Evolutionary conservation across 345 rosid species (phyloP), one percentile per base, ranked within the genome.

Genomic region (Populus euphratica): DNA sequence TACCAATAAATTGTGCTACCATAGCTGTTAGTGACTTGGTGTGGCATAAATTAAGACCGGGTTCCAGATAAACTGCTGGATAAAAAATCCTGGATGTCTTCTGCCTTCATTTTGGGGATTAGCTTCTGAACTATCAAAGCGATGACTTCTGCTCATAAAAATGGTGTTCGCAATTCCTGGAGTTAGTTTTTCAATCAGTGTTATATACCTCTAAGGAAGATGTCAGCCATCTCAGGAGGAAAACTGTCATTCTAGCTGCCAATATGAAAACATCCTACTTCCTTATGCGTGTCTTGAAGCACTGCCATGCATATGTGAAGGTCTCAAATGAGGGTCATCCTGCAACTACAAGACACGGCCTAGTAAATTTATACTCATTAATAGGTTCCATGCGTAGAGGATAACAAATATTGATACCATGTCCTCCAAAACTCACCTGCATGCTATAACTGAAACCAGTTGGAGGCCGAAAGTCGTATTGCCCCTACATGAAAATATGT

Each of bases 281-380:
- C 75, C 18, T 77, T 70, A 82, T 54, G 82, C 76, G 76, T 85
- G 90, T 81, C 92, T 88, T 65, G 92, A 81, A 76, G 88, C 78
- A 81, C 82, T 84, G 47, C 91, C 84, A 70, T 88, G 89, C 80
- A 91, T 59, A 71, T 87, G 90, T 23, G 89, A 68, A 70, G 92
- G 78, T 83, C 93, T 89, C 84, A 91, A 77, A 77, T 88, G 87
- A 33, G 83, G 75, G 52, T 91, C 89, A 69, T 87, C 93, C 92
- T 91, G 81, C 44, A 78, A 49, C 61, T 31, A 36, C 5, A 1
- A 67, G 59, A 76, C 18, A 43, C 9, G 68, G 59, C 44, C 6
- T 10, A 38, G 6, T 68, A 11, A 66, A 73, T 27, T 52, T 13
- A 47, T 20, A 68, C 5, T 10, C 18, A 29, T 27, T 20, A 20